Evolutionary conservation across 2,329 filamentous ascomycete genomes (phyloP), one percentile per base, ranked within the genome.

Genomic region (Ilyonectria robusta): DNA sequence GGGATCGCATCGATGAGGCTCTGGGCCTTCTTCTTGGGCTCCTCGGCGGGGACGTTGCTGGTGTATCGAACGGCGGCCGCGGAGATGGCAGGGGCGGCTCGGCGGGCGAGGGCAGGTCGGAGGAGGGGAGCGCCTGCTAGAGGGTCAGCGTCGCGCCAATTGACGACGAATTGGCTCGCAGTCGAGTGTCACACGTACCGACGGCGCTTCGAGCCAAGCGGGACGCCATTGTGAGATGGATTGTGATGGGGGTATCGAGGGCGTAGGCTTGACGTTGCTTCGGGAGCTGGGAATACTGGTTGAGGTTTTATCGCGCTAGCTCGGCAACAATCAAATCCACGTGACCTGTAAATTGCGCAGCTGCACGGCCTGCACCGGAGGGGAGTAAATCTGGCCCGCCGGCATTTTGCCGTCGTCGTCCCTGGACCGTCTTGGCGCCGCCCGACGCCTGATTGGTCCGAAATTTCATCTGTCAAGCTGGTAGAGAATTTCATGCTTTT

Each of bases 1-100:
- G 96, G 96, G 61, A 99, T 89, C 72, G 95, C 87, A 79, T 99
- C 94, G 80, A 99, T 87, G 84, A 99, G 93, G 73, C 94, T 97
- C 87, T 97, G 93, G 68, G 96, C 96, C 90, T 97, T 97, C 87
- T 93, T 93, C 89, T 97, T 95, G 81, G 97, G 95, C 79, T 97
- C 94, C 84, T 96, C 91, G 77, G 91, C 84, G 70, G 95, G 94
- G 62, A 95, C 90, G 82, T 91, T 92, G 80, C 94, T 95, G 78
- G 89, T 86, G 81, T 89, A 88, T 81, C 94, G 92, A 73, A 85
- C 87, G 76, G 89, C 84, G 78, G 91, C 88, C 78, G 90, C 88
- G 81, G 89, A 87, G 84, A 95, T 78, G 81, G 93, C 90, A 83
- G 94, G 93, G 79, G 95, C 84, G 80, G 89, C 85, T 83, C 92